Percentiles rank a stretch among this genome's conserved stretches.
Conservation (phyloP, 495 filamentous ascomycete genomes). For the Xylaria bambusicola region DNA sequence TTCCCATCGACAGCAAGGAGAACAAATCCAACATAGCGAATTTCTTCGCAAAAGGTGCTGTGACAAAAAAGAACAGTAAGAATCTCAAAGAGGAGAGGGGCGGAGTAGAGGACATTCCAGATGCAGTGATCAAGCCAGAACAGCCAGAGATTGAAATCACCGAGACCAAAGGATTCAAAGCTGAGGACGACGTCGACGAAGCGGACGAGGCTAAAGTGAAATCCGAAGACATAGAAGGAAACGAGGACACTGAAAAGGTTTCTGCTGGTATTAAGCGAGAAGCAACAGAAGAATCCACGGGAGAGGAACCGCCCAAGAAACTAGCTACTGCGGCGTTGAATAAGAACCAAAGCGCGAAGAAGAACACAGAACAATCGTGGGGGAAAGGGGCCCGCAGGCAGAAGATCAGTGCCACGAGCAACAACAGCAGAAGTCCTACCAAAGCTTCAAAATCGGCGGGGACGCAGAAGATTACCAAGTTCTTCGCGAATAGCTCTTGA, state of each 20-base stretch:
- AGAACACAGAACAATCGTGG: constrained; percentile 1
- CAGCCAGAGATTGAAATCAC: constrained; percentile 33
- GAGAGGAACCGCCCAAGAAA: constrained; percentile 52
- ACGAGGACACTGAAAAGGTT: constrained; percentile 18
- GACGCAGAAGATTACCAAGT: constrained; percentile 81
- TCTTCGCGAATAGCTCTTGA: constrained; percentile 65
- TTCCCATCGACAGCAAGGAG: constrained; percentile 77
- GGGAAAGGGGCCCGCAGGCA: constrained; percentile 9
- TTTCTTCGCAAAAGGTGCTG: constrained; percentile 68
- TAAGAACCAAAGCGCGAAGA: constrained; percentile 23
- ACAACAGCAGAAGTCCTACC: constrained; percentile 36
- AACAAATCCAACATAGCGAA: constrained; percentile 93
- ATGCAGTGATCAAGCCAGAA: not conserved
- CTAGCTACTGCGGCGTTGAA: constrained; percentile 27
- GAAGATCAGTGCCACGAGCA: constrained; percentile 38
- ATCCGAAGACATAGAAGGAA: constrained; percentile 19
- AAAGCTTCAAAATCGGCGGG: constrained; percentile 54
- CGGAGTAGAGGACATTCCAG: not conserved
- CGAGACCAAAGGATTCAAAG: constrained; percentile 27
- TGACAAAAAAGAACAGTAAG: constrained; percentile 14
- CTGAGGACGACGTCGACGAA: constrained; percentile 24
- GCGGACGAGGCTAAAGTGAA: constrained; percentile 1
- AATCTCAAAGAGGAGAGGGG: not conserved
- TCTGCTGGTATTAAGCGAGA: constrained; percentile 59
- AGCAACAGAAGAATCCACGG: constrained; percentile 34